A percentile compares a stretch with the other conserved stretches of the same genome.
These are phyloP conservation scores for Tilletia setariae DNA, from an alignment of 1,284 basidiomycete species.

Conservation along the genomic window DNA sequence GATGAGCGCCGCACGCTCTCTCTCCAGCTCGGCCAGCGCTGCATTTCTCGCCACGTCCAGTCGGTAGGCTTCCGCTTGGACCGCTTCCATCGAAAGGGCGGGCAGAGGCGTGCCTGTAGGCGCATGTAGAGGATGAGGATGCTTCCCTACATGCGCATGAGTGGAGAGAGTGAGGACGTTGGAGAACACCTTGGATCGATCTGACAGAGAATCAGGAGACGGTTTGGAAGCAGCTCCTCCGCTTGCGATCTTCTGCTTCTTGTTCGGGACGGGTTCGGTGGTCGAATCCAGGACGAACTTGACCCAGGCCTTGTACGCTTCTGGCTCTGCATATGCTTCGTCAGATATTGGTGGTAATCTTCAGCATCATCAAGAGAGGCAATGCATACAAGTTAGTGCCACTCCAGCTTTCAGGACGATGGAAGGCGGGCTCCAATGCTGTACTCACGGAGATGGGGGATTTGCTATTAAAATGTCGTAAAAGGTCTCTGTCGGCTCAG, in stretches of 20 bases:
- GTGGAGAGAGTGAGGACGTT: neutral
- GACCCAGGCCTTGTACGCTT: conserved; percentile 31
- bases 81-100: conserved; percentile 75
- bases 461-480: conserved; percentile 75
- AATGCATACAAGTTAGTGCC: conserved; percentile 32
- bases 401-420: neutral
- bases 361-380: conserved; percentile 61
- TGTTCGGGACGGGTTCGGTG: neutral
- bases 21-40: conserved; percentile 58
- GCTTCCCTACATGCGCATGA: conserved; percentile 13
- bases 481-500: conserved; percentile 85
- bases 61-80: conserved; percentile 72
- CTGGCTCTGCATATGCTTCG: conserved; percentile 40
- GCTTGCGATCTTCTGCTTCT: neutral
- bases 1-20: conserved; percentile 47
- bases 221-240: neutral
- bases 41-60: conserved; percentile 73
- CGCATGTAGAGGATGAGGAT: conserved; percentile 47
- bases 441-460: conserved; percentile 71
- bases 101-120: conserved; percentile 47
- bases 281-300: conserved; percentile 20
- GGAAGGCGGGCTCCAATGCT: neutral
- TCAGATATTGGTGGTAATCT: conserved; percentile 37
- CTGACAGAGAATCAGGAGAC: neutral
- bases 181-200: neutral